Evolutionary conservation across 441 rosid genomes (phyloP), one percentile per base, ranked within the genome.

Genomic region (Syzygium malaccense): DNA sequence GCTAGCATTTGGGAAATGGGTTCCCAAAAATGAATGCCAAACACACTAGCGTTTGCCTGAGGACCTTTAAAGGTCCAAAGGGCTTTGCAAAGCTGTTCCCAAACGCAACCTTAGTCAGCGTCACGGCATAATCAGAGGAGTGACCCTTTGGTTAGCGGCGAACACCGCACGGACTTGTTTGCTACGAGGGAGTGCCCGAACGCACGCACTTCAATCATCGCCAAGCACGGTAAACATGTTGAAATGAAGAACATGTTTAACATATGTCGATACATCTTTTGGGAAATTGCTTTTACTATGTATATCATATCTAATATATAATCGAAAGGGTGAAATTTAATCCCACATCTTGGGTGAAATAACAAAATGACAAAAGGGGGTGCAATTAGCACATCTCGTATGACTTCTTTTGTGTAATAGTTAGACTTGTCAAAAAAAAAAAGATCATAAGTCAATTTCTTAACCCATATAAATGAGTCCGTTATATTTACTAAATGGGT

Each of bases 191-290:
- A 30, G 66, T 60, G 32, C 32, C 5, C 3, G 19, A 62, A n/a
- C 1, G 33, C 33, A 62, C 10, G 68, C 9, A n/a, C 68, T 62
- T 62, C n/a, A 68, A 68, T 68, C 33, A 33, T 68, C 26, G 3
- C 48, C 7, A 0, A 33, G 0, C 25, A 18, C 4, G 0, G 10
- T 2, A 4, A 68, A 4, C 48, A 12, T 12, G 17, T 71, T 20
- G 26, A 68, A 68, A 19, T 4, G 48, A 33, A 68, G 79, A 19
- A 68, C 1, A 14, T 66, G 48, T 23, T 23, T 68, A 10, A 33
- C 5, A 33, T 19, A 9, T 0, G 8, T 19, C 1, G 6, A 32
- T 17, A 32, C 9, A 32, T 66, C 78, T 17, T 66, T 66, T 66
- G 32, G 18, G 13, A 66, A 32, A 2, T 32, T 32, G 19, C 26